These are phyloP conservation scores for Linderina pennispora DNA, from an alignment of 192 early-diverging fungal genomes.

Conservation along the genomic window DNA sequence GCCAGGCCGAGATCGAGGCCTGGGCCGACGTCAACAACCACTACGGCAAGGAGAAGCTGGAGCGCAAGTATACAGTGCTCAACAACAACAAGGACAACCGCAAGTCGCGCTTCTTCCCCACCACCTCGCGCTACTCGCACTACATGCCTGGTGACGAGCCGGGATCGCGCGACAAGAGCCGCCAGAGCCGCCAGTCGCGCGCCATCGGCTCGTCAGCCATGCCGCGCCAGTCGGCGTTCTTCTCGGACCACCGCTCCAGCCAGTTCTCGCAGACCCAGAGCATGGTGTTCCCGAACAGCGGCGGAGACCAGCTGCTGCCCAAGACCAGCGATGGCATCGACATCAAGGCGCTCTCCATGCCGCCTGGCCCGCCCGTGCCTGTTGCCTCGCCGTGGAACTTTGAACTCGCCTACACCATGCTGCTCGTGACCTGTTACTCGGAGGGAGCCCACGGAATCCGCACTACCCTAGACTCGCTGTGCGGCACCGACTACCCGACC, in stretches of 20 bases:
- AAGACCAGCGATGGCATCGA: background rate
- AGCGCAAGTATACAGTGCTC: constrained; percentile 44
- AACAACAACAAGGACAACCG: constrained; percentile 12
- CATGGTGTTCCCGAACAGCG: constrained; percentile 1
- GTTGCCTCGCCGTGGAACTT: constrained; percentile 41
- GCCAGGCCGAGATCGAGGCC: constrained; percentile 64
- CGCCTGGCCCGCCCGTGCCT: constrained; percentile 4
- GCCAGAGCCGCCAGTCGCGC: constrained; percentile 7
- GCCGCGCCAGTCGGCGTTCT: constrained; percentile 41
- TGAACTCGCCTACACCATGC: constrained; percentile 61
- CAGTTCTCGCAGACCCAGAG: constrained; percentile 22
- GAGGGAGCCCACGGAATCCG: constrained; percentile 67
- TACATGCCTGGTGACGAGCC: constrained; percentile 50
- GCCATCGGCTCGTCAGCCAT: constrained; percentile 8
- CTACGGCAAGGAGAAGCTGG: constrained; percentile 37
- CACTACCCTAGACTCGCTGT: constrained; percentile 71
- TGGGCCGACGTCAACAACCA: constrained; percentile 70
- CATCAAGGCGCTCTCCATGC: background rate
- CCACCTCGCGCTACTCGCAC: constrained; percentile 47
- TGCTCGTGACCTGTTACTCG: constrained; percentile 76
- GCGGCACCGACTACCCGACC: constrained; percentile 62
- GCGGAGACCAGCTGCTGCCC: no score
- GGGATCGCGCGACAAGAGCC: constrained; percentile 37
- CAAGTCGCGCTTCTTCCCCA: constrained; percentile 47
- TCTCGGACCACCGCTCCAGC: constrained; percentile 38